Conservation (phyloP, 73 alveolate species). For the Blepharisma japonicum region DNA sequence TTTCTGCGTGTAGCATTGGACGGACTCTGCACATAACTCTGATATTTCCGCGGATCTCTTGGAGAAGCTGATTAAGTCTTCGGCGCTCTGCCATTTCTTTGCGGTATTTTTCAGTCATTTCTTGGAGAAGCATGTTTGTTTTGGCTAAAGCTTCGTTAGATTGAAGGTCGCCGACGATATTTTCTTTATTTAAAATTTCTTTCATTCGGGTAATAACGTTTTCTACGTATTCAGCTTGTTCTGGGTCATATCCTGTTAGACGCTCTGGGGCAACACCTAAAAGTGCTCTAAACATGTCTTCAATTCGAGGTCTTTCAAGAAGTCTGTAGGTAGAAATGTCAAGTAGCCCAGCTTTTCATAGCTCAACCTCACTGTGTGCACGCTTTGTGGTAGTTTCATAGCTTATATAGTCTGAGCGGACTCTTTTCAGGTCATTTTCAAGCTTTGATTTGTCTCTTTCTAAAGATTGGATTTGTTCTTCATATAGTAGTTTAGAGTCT, state of each 20-base stretch:
- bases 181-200: constrained; percentile 11
- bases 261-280: constrained; percentile 23
- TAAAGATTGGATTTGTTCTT: constrained; percentile 15
- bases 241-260: neutral
- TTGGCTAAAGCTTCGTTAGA: constrained; percentile 10
- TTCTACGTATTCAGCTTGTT: constrained; percentile 21
- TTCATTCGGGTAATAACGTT: neutral
- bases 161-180: neutral
- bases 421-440: constrained; percentile 1
- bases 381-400: neutral
- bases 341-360: constrained; percentile 16
- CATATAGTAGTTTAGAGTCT: neutral
- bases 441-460: neutral
- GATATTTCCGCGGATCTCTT: constrained; percentile 84
- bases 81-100: constrained; percentile 58
- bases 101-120: constrained; percentile 41
- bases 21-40: constrained; percentile 91
- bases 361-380: constrained; percentile 21
- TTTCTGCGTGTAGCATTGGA: constrained; percentile 58
- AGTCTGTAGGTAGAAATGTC: neutral
- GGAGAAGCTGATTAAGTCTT: constrained; percentile 53
- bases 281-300: constrained; percentile 4
- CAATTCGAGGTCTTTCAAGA: constrained; percentile 19
- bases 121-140: neutral
- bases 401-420: neutral